Percentiles rank a stretch among this genome's conserved stretches.
Conservation (phyloP, 164 flowering plant genomes). For the Tetrastigma voinierianum region DNA sequence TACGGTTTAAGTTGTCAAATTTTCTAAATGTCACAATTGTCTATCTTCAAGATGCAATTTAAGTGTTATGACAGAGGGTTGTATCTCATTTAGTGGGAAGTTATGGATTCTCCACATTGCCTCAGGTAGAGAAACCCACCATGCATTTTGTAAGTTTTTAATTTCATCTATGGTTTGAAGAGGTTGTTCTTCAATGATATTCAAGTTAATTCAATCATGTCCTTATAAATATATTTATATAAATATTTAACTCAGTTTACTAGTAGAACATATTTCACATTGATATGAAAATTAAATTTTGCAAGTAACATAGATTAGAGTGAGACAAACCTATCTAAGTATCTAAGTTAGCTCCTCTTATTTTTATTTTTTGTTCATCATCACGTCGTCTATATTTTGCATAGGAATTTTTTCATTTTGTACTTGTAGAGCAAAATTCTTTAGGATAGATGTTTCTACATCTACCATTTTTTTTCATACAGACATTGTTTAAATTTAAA, state of each 20-base stretch:
- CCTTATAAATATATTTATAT: conserved; percentile 23
- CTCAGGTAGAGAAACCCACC: too few relatives aligned
- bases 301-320: conserved; percentile 18
- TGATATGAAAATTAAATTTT: conserved; percentile 11
- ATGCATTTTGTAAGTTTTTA: too few relatives aligned
- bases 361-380: background rate
- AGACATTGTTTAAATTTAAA: too few relatives aligned
- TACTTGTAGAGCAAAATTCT: background rate
- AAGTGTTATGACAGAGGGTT: too few relatives aligned
- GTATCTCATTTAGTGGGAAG: too few relatives aligned
- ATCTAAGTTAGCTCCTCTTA: background rate
- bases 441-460: background rate
- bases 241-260: conserved; percentile 17
- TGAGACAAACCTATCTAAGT: conserved; percentile 27
- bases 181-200: too few relatives aligned
- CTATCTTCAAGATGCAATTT: too few relatives aligned
- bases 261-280: too few relatives aligned
- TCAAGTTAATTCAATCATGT: conserved; percentile 5
- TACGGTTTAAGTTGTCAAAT: background rate
- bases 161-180: too few relatives aligned
- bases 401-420: conserved; percentile 1
- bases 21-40: background rate
- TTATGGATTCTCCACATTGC: too few relatives aligned
- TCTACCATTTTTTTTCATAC: too few relatives aligned
- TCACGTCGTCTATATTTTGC: conserved; percentile 17